Conservation (phyloP, 2,329 filamentous ascomycete species). For the Stachybotrys chartarum region DNA sequence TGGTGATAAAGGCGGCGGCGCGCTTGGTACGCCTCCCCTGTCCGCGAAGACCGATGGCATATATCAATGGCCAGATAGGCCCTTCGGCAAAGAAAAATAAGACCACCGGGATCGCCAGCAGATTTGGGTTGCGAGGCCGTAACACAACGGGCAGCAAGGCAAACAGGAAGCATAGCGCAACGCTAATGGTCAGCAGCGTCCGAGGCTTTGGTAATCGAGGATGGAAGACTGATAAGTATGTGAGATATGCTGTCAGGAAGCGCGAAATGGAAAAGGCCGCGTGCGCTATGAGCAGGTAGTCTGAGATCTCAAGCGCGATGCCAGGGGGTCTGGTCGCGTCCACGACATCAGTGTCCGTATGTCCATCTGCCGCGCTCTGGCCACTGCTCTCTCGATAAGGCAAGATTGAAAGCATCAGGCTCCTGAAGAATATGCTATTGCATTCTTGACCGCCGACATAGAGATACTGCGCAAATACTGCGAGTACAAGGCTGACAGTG, state of each 20-base stretch:
- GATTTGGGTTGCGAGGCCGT: slow-evolving; percentile 34
- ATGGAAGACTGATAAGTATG: slow-evolving; percentile 45
- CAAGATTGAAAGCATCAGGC: slow-evolving; percentile 37
- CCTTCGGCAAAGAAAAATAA: slow-evolving; percentile 76
- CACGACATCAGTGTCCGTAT: slow-evolving; percentile 9
- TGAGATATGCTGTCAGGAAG: slow-evolving; percentile 59
- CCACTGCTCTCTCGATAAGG: slow-evolving; percentile 17
- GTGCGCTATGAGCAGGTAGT: slow-evolving; percentile 67
- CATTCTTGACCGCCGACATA: slow-evolving; percentile 71
- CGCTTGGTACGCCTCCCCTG: slow-evolving; percentile 75
- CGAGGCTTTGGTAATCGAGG: slow-evolving; percentile 55
- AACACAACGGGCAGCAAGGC: slow-evolving; percentile 41
- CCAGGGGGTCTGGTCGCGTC: slow-evolving; percentile 24
- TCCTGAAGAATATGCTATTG: slow-evolving; percentile 53
- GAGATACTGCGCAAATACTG: slow-evolving; percentile 68
- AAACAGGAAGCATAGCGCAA: slow-evolving; percentile 52
- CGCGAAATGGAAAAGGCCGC: slow-evolving; percentile 66
- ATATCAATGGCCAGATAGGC: slow-evolving; percentile 76
- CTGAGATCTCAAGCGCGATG: slow-evolving; percentile 47
- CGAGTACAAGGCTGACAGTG: slow-evolving; percentile 57
- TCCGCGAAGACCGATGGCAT: slow-evolving; percentile 71
- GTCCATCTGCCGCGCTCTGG: slow-evolving; percentile 12
- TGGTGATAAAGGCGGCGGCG: slow-evolving; percentile 70
- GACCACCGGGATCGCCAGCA: slow-evolving; percentile 53
- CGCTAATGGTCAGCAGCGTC: slow-evolving; percentile 60